These are phyloP conservation scores for Priceomyces castillae DNA, from an alignment of 805 yeast genomes.

Conservation along the genomic window DNA sequence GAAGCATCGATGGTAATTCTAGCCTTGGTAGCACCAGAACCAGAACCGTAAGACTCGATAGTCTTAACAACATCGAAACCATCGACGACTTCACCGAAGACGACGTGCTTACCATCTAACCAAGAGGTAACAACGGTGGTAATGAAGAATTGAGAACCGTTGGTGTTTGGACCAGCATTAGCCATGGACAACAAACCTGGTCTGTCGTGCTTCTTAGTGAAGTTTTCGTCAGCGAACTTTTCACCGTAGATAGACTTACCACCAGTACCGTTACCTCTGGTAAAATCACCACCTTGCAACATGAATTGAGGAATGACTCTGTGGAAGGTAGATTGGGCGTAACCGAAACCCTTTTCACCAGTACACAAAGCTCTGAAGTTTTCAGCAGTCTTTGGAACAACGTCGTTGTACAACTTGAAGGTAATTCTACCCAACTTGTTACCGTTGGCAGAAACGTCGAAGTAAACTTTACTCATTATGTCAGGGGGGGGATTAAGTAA, in stretches of 20 bases:
- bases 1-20: conserved; percentile 60
- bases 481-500: background rate
- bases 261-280: conserved; percentile 82
- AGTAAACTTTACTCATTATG: conserved; percentile 68
- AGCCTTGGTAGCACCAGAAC: conserved; percentile 63
- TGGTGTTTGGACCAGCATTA: conserved; percentile 89
- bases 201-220: conserved; percentile 66
- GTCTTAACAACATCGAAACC: conserved; percentile 60
- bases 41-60: conserved; percentile 64
- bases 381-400: conserved; percentile 73
- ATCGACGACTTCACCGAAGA: conserved; percentile 70
- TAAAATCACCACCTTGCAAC: conserved; percentile 76
- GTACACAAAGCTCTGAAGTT: conserved; percentile 81
- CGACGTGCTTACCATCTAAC: conserved; percentile 79
- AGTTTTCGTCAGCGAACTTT: conserved; percentile 67
- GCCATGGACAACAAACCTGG: conserved; percentile 91
- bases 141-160: conserved; percentile 88
- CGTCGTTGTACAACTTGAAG: conserved; percentile 62
- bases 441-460: conserved; percentile 80
- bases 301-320: conserved; percentile 95
- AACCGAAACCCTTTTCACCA: conserved; percentile 94
- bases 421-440: conserved; percentile 72
- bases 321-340: conserved; percentile 87
- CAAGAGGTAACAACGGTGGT: conserved; percentile 77
- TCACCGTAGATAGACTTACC: conserved; percentile 84